Conservation (phyloP, 2,329 filamentous ascomycete species). For the Epicoccum nigrum region DNA sequence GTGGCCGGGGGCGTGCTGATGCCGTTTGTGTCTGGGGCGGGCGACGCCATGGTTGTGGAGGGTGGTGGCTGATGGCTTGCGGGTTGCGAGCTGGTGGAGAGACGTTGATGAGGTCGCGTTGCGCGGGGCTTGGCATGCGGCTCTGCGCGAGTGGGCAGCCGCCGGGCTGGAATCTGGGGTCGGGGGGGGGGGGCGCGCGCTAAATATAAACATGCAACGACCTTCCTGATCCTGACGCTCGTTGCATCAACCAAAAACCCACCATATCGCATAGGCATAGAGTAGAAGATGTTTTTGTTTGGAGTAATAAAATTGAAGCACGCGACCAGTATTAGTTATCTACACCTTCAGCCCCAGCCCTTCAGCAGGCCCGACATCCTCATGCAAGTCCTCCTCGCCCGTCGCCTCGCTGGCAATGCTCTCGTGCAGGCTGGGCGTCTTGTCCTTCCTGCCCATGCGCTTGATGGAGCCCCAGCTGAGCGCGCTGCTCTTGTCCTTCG, state of each 20-base stretch:
- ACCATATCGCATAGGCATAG: too few species aligned
- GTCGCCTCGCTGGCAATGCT: constrained; percentile 52
- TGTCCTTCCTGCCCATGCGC: constrained; percentile 51
- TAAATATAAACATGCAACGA: too few species aligned
- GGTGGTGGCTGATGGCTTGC: neutral
- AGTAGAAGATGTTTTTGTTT: too few species aligned
- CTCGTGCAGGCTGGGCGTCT: constrained; percentile 56
- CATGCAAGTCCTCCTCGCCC: constrained; percentile 39
- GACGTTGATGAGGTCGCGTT: neutral
- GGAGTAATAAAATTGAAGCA: too few species aligned
- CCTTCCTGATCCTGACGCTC: too few species aligned
- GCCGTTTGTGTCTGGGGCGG: constrained; percentile 45
- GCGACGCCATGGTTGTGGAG: constrained; percentile 45
- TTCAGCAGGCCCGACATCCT: constrained; percentile 40
- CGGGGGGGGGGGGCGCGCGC: too few species aligned
- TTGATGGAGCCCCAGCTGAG: constrained; percentile 55
- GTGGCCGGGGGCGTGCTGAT: constrained; percentile 49
- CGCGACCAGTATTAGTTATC: too few species aligned
- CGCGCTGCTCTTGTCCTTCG: constrained; percentile 47
- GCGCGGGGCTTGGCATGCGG: constrained; percentile 19
- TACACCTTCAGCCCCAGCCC: constrained; percentile 20
- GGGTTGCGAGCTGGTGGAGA: neutral
- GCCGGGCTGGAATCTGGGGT: constrained; percentile 26
- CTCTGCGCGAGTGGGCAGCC: constrained; percentile 17
- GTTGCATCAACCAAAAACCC: too few species aligned